Evolutionary conservation across 2,329 filamentous ascomycete genomes (phyloP), one percentile per base, ranked within the genome.

Genomic region (Ophiostoma piceae): DNA sequence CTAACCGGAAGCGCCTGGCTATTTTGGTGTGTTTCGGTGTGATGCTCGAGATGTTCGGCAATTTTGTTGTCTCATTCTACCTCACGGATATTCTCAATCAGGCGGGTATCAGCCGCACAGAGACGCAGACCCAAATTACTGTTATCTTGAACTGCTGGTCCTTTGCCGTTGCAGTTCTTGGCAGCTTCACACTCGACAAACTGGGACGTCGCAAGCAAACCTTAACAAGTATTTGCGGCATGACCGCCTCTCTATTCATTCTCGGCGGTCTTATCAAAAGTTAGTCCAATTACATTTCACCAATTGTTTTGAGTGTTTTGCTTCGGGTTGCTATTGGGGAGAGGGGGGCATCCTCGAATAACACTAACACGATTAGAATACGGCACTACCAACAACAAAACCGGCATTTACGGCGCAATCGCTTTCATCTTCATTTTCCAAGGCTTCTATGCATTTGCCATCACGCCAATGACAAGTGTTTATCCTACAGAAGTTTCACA

Each of bases 361-460:
- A 26, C 22, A 26, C n/a, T 57, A 57, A 57, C n/a, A 57, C 11
- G 9, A 11, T 1, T 14, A 57, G 51, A 26, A 3, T 57, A 22
- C n/a, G 22, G 51, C 14, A 57, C 51, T 2, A 22, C 51, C 51
- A n/a, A 26, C 3, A 57, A 26, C n/a, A 57, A 57, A 16, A 26
- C n/a, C 9, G 8, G 51, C 11, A 57, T 57, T 12, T 26, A 57
- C 22, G n/a, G 51, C 6, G 51, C 51, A 22, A 57, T 57, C 11
- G 51, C 51, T 11, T 57, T 57, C n/a, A 57, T 57, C 51, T 57
- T 57, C 12, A 57, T 57, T 57, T 57, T 57, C 51, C 51, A 22
- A 16, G 43, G 43, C 3, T 47, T 47, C 7, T 47, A 47, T 16
- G 51, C 51, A 26, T 57, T 57, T 57, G 51, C 51, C 9, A 57